Conservation (phyloP, 2,329 filamentous ascomycete genomes). For the Paracamarosporium sp. region DNA sequence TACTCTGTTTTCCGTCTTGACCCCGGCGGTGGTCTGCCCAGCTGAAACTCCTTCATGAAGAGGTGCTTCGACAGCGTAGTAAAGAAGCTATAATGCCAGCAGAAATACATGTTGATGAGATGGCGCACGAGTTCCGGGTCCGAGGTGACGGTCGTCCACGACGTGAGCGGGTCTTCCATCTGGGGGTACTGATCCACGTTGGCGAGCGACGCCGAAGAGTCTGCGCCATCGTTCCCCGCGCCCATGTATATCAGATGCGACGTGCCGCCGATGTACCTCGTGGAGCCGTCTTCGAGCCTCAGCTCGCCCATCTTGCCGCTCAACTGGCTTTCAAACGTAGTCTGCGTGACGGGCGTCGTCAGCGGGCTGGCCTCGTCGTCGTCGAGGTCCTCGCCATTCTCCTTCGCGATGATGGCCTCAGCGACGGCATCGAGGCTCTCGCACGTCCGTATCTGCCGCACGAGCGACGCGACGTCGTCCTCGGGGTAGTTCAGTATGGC, state of each 20-base stretch:
- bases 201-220: constrained; percentile 41
- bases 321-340: constrained; percentile 75
- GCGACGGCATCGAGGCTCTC: constrained; percentile 74
- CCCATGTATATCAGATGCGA: constrained; percentile 86
- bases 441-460: constrained; percentile 87
- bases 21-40: constrained; percentile 66
- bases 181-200: constrained; percentile 56
- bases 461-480: constrained; percentile 80
- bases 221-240: constrained; percentile 37
- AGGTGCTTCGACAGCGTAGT: constrained; percentile 85
- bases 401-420: constrained; percentile 62
- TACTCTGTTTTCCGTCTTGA: constrained; percentile 68
- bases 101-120: constrained; percentile 96
- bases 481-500: constrained; percentile 91
- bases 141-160: constrained; percentile 86
- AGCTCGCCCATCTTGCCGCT: constrained; percentile 94
- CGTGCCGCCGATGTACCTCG: constrained; percentile 91
- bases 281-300: constrained; percentile 82
- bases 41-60: constrained; percentile 85
- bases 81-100: constrained; percentile 97
- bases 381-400: constrained; percentile 55
- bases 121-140: constrained; percentile 82
- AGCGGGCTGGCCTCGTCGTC: constrained; percentile 48
- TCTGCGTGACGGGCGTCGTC: constrained; percentile 44
- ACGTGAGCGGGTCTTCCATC: constrained; percentile 74